Evolutionary conservation across 331 rosid genomes (phyloP).

Genomic region (Dryas integrifolia): DNA sequence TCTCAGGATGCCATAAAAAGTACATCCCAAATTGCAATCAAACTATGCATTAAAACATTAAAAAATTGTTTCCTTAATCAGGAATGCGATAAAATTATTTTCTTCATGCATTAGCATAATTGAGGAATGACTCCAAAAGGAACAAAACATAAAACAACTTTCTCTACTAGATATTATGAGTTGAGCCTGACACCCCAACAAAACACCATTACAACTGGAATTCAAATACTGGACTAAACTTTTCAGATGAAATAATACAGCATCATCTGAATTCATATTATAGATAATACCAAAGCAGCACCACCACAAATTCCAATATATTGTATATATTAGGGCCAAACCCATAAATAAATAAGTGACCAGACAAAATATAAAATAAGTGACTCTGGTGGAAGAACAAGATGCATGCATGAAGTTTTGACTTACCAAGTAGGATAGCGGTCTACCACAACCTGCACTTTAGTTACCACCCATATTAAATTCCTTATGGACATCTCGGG

Average conservation of each 20-base stretch:
- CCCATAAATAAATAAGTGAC: slow-evolving; percentile 1
- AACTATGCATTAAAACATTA: too few species aligned
- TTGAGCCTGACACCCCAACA: not conserved
- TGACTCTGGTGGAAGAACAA: not conserved
- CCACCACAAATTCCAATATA: not conserved
- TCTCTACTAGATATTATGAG: too few species aligned
- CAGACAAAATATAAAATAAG: slow-evolving; percentile 2
- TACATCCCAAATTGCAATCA: too few species aligned
- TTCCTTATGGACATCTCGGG: slow-evolving; percentile 94
- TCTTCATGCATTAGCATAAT: too few species aligned
- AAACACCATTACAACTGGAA: not conserved
- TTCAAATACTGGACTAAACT: not conserved
- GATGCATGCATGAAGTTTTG: slow-evolving; percentile 15
- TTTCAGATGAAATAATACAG: not conserved
- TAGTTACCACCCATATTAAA: slow-evolving; percentile 94
- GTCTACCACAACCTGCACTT: slow-evolving; percentile 87
- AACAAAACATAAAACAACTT: too few species aligned
- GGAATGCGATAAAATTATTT: too few species aligned
- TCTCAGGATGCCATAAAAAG: too few species aligned
- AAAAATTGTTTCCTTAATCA: too few species aligned
- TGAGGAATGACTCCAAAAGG: too few species aligned
- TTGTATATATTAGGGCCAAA: not conserved
- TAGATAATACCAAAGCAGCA: not conserved
- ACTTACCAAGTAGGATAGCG: slow-evolving; percentile 96
- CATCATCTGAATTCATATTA: not conserved